These are phyloP conservation scores for Schwanniomyces vanrijiae DNA, from an alignment of 805 yeast species.

Conservation along the genomic window DNA sequence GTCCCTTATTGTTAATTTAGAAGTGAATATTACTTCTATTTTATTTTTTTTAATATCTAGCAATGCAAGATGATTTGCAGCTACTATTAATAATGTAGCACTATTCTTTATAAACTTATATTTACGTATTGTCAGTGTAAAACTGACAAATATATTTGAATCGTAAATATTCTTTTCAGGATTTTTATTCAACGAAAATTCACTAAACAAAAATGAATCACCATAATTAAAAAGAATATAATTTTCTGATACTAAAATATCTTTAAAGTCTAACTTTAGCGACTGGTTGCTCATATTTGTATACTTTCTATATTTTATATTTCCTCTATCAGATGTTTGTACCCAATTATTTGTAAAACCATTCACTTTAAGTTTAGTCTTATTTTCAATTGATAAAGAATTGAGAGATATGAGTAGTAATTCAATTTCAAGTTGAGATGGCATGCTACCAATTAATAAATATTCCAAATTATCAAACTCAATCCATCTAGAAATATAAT, in stretches of 20 bases:
- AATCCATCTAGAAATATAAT: constrained; percentile 10
- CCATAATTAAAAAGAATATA: neutral
- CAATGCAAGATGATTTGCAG: constrained; percentile 5
- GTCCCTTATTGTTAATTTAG: neutral
- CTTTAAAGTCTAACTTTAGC: neutral
- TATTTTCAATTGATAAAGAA: constrained; percentile 10
- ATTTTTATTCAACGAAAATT: neutral
- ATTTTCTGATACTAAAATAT: neutral
- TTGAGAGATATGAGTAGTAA: constrained; percentile 11
- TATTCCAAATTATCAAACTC: constrained; percentile 6
- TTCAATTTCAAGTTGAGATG: constrained; percentile 7
- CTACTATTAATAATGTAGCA: neutral
- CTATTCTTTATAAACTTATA: neutral
- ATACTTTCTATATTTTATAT: neutral
- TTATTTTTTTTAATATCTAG: constrained; percentile 1
- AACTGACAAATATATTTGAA: constrained; percentile 1
- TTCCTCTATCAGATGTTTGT: neutral
- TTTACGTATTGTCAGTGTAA: neutral
- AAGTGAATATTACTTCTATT: constrained; percentile 2
- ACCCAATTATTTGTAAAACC: neutral
- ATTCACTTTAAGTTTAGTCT: constrained; percentile 1
- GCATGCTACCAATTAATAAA: constrained; percentile 8
- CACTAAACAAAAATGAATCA: neutral
- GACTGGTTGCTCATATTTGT: neutral
- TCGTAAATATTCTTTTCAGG: neutral